Percentiles rank a stretch among this genome's conserved stretches.
Evolutionary conservation across 345 rosid species (phyloP).

Genomic region (Psidium friedrichsthalianum): DNA sequence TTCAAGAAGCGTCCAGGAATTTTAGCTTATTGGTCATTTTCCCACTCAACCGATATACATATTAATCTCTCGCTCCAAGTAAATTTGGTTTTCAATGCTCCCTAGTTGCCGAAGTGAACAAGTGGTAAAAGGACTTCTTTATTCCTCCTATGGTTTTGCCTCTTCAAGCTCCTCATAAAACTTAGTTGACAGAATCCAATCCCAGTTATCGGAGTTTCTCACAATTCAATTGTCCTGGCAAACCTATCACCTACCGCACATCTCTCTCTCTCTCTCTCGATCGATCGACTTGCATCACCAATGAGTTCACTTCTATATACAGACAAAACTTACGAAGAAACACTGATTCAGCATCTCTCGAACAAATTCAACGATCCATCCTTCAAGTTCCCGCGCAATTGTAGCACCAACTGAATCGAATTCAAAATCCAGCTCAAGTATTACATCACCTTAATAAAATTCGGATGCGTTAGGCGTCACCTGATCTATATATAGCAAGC

Average conservation of each 20-base stretch:
- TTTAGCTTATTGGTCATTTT: neutral
- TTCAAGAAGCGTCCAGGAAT: neutral
- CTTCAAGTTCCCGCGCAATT: neutral
- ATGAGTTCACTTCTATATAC: too few relatives aligned
- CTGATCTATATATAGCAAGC: neutral
- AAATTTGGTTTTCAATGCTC: too few relatives aligned
- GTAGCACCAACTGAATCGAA: neutral
- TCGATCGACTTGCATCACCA: too few relatives aligned
- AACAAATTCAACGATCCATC: neutral
- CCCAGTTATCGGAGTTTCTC: neutral
- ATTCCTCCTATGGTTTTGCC: too few relatives aligned
- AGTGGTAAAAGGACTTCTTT: too few relatives aligned
- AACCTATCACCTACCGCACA: neutral
- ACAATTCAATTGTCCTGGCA: neutral
- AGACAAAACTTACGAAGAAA: neutral
- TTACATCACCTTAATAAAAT: neutral
- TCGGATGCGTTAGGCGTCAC: neutral
- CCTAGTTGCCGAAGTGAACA: too few relatives aligned
- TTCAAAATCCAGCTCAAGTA: neutral
- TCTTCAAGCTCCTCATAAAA: too few relatives aligned
- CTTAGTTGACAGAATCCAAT: too few relatives aligned
- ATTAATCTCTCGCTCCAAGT: too few relatives aligned
- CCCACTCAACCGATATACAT: too few relatives aligned
- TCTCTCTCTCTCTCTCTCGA: too few relatives aligned
- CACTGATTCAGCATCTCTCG: neutral